Evolutionary conservation across 345 rosid genomes (phyloP), one percentile per base, ranked within the genome.

Genomic region (Sonneratia alba): DNA sequence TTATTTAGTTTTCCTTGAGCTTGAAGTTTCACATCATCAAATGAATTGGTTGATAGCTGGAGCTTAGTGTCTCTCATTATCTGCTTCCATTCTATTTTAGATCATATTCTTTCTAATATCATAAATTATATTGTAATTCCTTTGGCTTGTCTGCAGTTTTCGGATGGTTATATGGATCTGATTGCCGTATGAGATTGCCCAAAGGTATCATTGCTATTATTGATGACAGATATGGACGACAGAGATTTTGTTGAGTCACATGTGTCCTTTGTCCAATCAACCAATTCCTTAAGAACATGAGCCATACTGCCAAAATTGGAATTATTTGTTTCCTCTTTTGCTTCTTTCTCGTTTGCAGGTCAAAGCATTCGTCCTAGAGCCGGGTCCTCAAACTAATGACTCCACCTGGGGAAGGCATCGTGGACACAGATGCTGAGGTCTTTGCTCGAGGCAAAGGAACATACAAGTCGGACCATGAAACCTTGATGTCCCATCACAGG

Each of bases 401-500:
- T 84, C 88, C 67, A 78, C 81, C 62, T 27, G 87, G 75, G 72
- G 96, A 89, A 79, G 97, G 98, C 71, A 90, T 92, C 81, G 88
- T 95, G 71, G 99, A 95, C 74, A 80, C 83, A 10, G 99, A 95
- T 37, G 99, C 98, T 6, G 99, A 96, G 75, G 98, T 92, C 15
- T 62, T 96, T n/a, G 97, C 96, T 42, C 84, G 89, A 72, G 99
- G 98, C 63, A 89, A 69, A 21, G 87, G 81, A 71, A 68, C 91
- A 13, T 90, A 88, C 55, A 75, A 75, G 77, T 82, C 81, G 68
- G 81, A 80, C 48, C 81, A 78, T 70, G 84, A 82, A 77, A 66
- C 86, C 14, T 76, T 87, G 70, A 89, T 96, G 97, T 15, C 85
- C 38, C 92, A 92, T 19, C 76, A 74, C 68, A 89, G 80, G 78